phyloP scores from a whole-genome alignment of 495 filamentous ascomycete species.

The Daldinia grandis region DNA sequence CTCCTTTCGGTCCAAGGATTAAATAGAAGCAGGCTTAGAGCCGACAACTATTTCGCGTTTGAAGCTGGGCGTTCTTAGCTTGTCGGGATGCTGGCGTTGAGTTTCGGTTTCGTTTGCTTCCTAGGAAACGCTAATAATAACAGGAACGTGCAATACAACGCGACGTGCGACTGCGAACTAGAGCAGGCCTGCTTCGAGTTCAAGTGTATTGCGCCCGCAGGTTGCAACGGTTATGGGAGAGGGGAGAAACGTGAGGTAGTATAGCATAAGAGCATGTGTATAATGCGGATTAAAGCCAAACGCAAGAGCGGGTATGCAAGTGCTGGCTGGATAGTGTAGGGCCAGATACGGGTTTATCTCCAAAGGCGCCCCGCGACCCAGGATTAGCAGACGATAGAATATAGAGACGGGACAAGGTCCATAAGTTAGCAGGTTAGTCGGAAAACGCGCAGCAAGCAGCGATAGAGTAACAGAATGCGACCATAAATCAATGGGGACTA shows the following conservation, averaged over 20 bases:
- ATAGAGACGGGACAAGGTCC: slow-evolving; percentile 28
- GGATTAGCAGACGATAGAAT: slow-evolving; percentile 28
- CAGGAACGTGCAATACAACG: not conserved
- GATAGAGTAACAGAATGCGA: slow-evolving; percentile 42
- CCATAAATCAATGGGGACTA: slow-evolving; percentile 36
- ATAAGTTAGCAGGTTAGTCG: slow-evolving; percentile 25
- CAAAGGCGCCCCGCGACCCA: slow-evolving; percentile 34
- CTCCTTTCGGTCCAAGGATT: slow-evolving; percentile 24
- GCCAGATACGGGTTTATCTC: slow-evolving; percentile 42
- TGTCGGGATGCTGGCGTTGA: slow-evolving; percentile 22
- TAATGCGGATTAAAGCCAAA: slow-evolving; percentile 41
- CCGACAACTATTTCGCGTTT: slow-evolving; percentile 25
- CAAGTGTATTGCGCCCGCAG: slow-evolving; percentile 20
- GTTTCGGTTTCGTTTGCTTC: slow-evolving; percentile 28
- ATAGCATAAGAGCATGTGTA: slow-evolving; percentile 20
- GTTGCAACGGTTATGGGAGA: slow-evolving; percentile 26
- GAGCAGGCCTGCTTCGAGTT: slow-evolving; percentile 9
- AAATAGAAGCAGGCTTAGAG: slow-evolving; percentile 23
- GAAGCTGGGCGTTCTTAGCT: slow-evolving; percentile 25
- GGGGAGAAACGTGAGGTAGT: slow-evolving; percentile 3
- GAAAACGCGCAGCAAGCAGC: slow-evolving; percentile 39
- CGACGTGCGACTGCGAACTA: not conserved
- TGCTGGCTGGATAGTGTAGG: slow-evolving; percentile 32
- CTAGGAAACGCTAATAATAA: slow-evolving; percentile 16
- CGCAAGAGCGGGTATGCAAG: slow-evolving; percentile 46